These are phyloP conservation scores for Tolypocladium tropicale DNA, from an alignment of 2,329 filamentous ascomycete genomes.

Conservation along the genomic window DNA sequence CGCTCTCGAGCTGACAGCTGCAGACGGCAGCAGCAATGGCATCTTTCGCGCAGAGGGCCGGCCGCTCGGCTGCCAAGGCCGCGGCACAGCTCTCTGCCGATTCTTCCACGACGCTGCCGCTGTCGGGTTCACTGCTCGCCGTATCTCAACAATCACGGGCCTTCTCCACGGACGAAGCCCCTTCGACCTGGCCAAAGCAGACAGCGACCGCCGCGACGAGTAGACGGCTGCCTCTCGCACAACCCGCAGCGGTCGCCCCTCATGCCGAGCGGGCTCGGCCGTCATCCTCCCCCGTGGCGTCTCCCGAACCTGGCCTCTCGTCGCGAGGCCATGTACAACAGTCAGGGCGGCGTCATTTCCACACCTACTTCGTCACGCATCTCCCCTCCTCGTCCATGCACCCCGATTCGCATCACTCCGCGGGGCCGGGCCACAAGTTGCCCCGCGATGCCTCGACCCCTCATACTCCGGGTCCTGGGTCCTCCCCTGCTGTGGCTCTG, in stretches of 20 bases:
- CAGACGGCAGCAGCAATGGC: constrained; percentile 10
- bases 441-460: constrained; percentile 77
- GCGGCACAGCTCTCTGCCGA: constrained; percentile 8
- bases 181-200: neutral
- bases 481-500: constrained; percentile 48
- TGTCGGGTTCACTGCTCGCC: constrained; percentile 2
- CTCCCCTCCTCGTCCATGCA: constrained; percentile 88
- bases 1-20: constrained; percentile 2
- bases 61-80: constrained; percentile 10
- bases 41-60: constrained; percentile 8
- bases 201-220: neutral
- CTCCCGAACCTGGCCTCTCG: neutral
- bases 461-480: constrained; percentile 48
- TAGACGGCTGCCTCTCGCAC: neutral
- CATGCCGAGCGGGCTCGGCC: neutral
- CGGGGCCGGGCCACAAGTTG: constrained; percentile 70
- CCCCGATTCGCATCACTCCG: constrained; percentile 61
- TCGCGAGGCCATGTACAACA: constrained; percentile 2
- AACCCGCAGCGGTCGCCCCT: neutral
- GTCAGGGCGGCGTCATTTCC: constrained; percentile 49
- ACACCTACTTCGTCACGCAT: constrained; percentile 96
- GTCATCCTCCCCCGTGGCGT: neutral
- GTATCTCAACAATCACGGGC: neutral
- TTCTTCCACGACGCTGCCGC: neutral
- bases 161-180: neutral